phyloP scores from a whole-genome alignment of 345 rosid genomes.

The Nephelium lappaceum region DNA sequence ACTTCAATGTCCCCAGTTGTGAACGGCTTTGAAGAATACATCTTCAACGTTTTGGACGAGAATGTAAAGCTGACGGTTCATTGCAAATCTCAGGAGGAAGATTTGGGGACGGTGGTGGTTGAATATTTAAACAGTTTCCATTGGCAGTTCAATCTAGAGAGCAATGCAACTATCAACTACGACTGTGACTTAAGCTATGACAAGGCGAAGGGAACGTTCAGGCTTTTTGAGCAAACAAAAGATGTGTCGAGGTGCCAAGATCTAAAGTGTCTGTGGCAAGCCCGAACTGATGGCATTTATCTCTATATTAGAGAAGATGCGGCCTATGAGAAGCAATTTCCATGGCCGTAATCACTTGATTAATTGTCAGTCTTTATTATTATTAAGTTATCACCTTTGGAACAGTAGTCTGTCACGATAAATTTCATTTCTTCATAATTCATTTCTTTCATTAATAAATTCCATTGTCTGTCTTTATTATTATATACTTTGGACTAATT shows the following conservation, averaged over 20 bases:
- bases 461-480: too few species aligned
- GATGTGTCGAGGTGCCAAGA: not conserved
- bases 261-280: constrained; percentile 1
- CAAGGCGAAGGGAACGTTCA: not conserved
- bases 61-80: not conserved
- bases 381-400: too few species aligned
- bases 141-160: not conserved
- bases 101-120: not conserved
- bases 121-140: not conserved
- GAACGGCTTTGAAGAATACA: not conserved
- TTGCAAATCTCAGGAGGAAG: not conserved
- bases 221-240: not conserved
- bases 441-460: too few species aligned
- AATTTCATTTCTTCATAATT: too few species aligned
- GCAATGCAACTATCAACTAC: not conserved
- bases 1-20: not conserved
- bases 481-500: too few species aligned
- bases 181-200: constrained; percentile 9
- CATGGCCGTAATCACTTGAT: not conserved
- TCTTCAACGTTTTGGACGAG: constrained; percentile 1
- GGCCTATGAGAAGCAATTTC: constrained; percentile 12
- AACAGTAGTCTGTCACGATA: too few species aligned
- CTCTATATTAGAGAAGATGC: not conserved
- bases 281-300: constrained; percentile 6
- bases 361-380: too few species aligned